Percentiles rank a stretch among this genome's conserved stretches.
phyloP scores from a whole-genome alignment of 768 basidiomycete genomes.

The Obba rivulosa region DNA sequence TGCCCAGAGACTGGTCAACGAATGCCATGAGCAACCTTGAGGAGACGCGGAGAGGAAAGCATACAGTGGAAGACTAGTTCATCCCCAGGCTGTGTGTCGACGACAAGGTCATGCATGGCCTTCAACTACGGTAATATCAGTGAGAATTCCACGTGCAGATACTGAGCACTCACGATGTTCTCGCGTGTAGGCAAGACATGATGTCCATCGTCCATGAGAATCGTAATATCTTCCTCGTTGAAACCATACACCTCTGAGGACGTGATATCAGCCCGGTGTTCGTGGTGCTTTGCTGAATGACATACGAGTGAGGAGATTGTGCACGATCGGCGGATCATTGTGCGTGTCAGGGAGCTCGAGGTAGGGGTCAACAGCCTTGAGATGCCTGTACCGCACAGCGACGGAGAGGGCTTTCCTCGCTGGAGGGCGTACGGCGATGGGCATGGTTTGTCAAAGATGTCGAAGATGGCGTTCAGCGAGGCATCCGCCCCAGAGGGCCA shows the following conservation, averaged over 20 bases:
- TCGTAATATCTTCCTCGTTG: constrained; percentile 30
- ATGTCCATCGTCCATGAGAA: constrained; percentile 36
- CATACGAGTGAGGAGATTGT: constrained; percentile 13
- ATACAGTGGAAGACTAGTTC: constrained; percentile 55
- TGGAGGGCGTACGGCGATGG: constrained; percentile 1
- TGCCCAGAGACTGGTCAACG: constrained; percentile 46
- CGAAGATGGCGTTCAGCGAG: no score
- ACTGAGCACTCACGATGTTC: constrained; percentile 38
- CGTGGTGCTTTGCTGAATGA: no score
- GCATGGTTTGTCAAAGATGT: not conserved
- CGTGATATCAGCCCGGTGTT: not conserved
- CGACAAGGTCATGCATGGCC: constrained; percentile 40
- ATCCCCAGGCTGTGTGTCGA: constrained; percentile 40
- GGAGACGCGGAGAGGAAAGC: constrained; percentile 1
- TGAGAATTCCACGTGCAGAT: no score
- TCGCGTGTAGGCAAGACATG: constrained; percentile 34
- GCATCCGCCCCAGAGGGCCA: no score
- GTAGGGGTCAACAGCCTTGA: not conserved
- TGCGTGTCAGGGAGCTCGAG: constrained; percentile 31
- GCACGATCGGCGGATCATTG: constrained; percentile 31
- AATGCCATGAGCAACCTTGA: not conserved
- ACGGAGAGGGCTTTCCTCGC: constrained; percentile 6
- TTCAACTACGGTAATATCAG: constrained; percentile 26
- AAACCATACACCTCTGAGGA: constrained; percentile 34
- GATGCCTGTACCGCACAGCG: constrained; percentile 7